Evolutionary conservation across 805 yeast genomes (phyloP).

Genomic region (Novakomyces olei): DNA sequence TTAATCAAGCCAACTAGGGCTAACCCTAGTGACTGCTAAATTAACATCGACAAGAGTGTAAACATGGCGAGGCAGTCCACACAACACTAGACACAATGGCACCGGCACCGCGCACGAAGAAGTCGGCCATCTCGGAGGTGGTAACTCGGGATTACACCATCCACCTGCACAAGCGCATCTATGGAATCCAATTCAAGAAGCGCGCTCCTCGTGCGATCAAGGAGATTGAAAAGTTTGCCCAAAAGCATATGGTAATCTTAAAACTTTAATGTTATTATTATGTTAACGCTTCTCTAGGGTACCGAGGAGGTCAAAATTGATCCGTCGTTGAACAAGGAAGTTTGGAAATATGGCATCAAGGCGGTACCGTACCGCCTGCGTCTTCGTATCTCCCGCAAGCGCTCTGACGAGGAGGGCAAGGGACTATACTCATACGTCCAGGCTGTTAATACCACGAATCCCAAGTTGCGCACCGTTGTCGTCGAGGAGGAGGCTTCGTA

Average conservation of each 20-base stretch:
- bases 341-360: slow-evolving; percentile 99
- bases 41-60: too few species aligned
- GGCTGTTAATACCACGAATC: slow-evolving; percentile 81
- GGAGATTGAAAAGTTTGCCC: slow-evolving; percentile 97
- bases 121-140: slow-evolving; percentile 83
- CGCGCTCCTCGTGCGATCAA: slow-evolving; percentile 99
- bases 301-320: slow-evolving; percentile 97
- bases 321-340: slow-evolving; percentile 92
- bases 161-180: slow-evolving; percentile 34
- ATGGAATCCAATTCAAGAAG: slow-evolving; percentile 97
- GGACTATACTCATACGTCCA: slow-evolving; percentile 95
- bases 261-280: not conserved
- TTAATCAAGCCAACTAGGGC: too few species aligned
- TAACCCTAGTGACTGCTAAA: too few species aligned
- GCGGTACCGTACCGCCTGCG: slow-evolving; percentile 97
- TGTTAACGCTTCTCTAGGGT: slow-evolving; percentile 23
- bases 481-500: slow-evolving; percentile 43
- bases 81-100: too few species aligned
- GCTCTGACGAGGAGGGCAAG: slow-evolving; percentile 99
- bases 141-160: slow-evolving; percentile 99
- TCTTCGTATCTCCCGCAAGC: slow-evolving; percentile 96
- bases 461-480: slow-evolving; percentile 92
- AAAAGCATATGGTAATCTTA: slow-evolving; percentile 58
- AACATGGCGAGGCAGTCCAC: too few species aligned
- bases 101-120: too few species aligned